These are phyloP conservation scores for Byssochlamys sp. DNA, from an alignment of 2,329 filamentous ascomycete species.

Conservation along the genomic window DNA sequence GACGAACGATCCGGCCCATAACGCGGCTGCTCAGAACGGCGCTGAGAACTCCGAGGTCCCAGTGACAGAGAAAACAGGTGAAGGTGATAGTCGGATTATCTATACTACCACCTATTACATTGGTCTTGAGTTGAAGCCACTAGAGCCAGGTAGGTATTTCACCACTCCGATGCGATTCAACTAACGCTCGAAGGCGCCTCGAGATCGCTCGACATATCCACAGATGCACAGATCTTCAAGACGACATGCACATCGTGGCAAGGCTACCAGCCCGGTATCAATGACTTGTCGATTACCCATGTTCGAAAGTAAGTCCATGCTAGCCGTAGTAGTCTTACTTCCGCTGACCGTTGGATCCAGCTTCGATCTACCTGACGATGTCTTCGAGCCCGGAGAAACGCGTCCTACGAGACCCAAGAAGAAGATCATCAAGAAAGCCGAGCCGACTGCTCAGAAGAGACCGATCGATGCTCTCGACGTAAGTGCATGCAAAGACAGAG, in stretches of 20 bases:
- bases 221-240: slow-evolving; percentile 78
- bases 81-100: slow-evolving; percentile 44
- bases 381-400: slow-evolving; percentile 70
- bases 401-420: slow-evolving; percentile 54
- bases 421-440: slow-evolving; percentile 34
- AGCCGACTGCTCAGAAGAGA: slow-evolving; percentile 29
- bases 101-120: slow-evolving; percentile 94
- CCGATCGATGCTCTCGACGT: slow-evolving; percentile 33
- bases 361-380: slow-evolving; percentile 77
- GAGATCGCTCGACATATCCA: slow-evolving; percentile 49
- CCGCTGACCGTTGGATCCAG: slow-evolving; percentile 38
- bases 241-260: slow-evolving; percentile 66
- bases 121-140: slow-evolving; percentile 66
- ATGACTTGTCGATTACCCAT: slow-evolving; percentile 71
- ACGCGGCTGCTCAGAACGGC: slow-evolving; percentile 40
- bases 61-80: slow-evolving; percentile 27
- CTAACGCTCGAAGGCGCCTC: slow-evolving; percentile 32
- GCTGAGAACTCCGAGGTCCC: slow-evolving; percentile 31
- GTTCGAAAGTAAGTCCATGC: slow-evolving; percentile 63
- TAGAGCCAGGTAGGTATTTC: slow-evolving; percentile 57
- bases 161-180: slow-evolving; percentile 12
- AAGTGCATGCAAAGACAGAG: slow-evolving; percentile 24
- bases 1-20: slow-evolving; percentile 40
- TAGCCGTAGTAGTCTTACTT: slow-evolving; percentile 1
- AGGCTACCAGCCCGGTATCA: slow-evolving; percentile 63